Evolutionary conservation across 768 basidiomycete genomes (phyloP).

Genomic region (Serpula lacrymans): DNA sequence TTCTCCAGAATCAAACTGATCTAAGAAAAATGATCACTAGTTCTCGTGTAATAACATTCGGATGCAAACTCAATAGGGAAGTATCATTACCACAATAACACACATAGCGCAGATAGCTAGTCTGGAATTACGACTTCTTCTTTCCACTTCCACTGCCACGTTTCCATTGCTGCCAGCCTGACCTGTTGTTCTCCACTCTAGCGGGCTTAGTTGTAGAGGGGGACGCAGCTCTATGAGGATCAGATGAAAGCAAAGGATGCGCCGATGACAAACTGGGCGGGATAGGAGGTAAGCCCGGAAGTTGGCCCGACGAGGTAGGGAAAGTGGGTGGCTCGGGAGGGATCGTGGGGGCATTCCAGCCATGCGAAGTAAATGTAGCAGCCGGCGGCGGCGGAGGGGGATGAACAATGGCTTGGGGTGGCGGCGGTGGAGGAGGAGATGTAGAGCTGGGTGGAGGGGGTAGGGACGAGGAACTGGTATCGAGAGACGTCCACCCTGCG

Average conservation of each 20-base stretch:
- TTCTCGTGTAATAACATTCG: no score
- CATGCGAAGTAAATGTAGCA: background rate
- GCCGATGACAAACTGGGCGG: slow-evolving; percentile 7
- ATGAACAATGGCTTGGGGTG: slow-evolving; percentile 10
- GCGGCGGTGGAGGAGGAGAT: slow-evolving; percentile 15
- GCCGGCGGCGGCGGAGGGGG: slow-evolving; percentile 7
- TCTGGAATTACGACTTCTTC: no score
- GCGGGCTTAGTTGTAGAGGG: slow-evolving; percentile 7
- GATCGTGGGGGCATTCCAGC: no score
- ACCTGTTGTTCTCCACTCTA: slow-evolving; percentile 21
- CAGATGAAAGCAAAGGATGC: slow-evolving; percentile 4
- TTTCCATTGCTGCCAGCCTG: slow-evolving; percentile 57
- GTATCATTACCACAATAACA: no score
- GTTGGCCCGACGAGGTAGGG: background rate
- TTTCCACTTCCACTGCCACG: slow-evolving; percentile 18
- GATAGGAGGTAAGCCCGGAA: background rate
- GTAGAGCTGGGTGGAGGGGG: slow-evolving; percentile 8
- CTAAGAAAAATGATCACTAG: no score
- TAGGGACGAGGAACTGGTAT: slow-evolving; percentile 38
- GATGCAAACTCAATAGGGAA: no score
- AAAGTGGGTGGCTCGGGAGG: background rate
- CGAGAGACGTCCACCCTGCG: slow-evolving; percentile 68
- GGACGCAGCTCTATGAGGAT: slow-evolving; percentile 10
- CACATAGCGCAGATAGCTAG: no score
- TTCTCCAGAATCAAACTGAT: no score